A percentile compares a stretch with the other conserved stretches of the same genome.
Conservation (phyloP, 805 yeast genomes). For the Candida taoyuanica region DNA sequence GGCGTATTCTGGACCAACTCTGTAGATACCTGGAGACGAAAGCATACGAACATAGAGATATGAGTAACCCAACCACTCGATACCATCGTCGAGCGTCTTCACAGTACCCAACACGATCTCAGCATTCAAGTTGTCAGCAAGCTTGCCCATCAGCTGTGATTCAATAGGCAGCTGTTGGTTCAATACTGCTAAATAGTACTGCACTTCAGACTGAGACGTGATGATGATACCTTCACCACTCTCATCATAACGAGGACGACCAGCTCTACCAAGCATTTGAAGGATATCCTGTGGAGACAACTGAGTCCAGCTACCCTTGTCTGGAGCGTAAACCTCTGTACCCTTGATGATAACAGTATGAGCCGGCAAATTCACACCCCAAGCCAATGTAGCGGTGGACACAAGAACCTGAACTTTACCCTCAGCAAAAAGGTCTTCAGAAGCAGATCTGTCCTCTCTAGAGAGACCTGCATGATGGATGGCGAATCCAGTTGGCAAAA, state of each 20-base stretch:
- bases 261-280: constrained; percentile 98
- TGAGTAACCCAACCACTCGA: constrained; percentile 74
- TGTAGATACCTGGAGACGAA: constrained; percentile 66
- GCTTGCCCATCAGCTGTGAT: constrained; percentile 67
- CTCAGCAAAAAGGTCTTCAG: constrained; percentile 85
- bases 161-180: constrained; percentile 92
- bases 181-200: constrained; percentile 83
- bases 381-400: constrained; percentile 89
- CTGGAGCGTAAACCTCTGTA: constrained; percentile 90
- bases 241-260: constrained; percentile 90
- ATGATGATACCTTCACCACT: constrained; percentile 93
- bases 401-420: constrained; percentile 81
- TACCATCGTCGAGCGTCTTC: constrained; percentile 56
- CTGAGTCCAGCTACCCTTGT: constrained; percentile 82
- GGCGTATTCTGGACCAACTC: constrained; percentile 62
- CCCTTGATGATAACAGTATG: constrained; percentile 93
- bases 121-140: constrained; percentile 80
- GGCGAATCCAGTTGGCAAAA: constrained; percentile 73
- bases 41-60: constrained; percentile 79
- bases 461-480: constrained; percentile 89
- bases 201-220: constrained; percentile 80
- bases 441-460: constrained; percentile 64
- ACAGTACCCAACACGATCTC: constrained; percentile 77
- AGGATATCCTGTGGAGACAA: constrained; percentile 92
- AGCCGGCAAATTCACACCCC: constrained; percentile 97